Conservation (phyloP, 306 rosid genomes). For the Vigna radiata region DNA sequence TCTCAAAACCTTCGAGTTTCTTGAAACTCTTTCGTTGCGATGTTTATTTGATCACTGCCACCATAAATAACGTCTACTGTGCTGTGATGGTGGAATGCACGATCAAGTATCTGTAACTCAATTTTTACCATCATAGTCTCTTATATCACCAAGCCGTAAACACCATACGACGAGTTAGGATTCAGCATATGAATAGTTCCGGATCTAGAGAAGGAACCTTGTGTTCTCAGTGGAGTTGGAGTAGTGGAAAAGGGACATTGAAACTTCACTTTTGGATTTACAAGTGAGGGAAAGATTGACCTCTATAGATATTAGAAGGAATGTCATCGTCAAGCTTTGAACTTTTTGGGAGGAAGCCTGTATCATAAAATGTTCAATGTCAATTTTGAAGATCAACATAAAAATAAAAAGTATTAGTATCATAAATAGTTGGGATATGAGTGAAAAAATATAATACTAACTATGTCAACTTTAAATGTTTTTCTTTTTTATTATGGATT, state of each 20-base stretch:
- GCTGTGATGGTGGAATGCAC: conserved; percentile 69
- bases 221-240: conserved; percentile 50
- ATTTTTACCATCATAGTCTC: background rate
- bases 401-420: too few relatives aligned
- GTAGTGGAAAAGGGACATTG: conserved; percentile 48
- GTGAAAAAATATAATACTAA: too few relatives aligned
- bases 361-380: too few relatives aligned
- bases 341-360: too few relatives aligned
- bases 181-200: conserved; percentile 36
- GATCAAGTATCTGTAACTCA: conserved; percentile 46
- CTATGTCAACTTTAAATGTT: too few relatives aligned
- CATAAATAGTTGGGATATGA: too few relatives aligned
- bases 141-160: conserved; percentile 47
- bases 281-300: conserved; percentile 33
- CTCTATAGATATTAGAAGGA: conserved; percentile 39
- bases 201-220: background rate
- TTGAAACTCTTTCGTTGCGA: conserved; percentile 48
- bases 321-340: conserved; percentile 41
- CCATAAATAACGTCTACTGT: conserved; percentile 59
- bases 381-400: too few relatives aligned
- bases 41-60: conserved; percentile 17
- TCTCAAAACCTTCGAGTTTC: conserved; percentile 50
- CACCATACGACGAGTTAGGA: conserved; percentile 63
- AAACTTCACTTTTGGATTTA: conserved; percentile 49
- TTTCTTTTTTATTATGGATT: too few relatives aligned